Percentiles rank a stretch among this genome's conserved stretches.
Evolutionary conservation across 108 stramenopile species (phyloP).

Genomic region (Pseudonitzschia pungens): DNA sequence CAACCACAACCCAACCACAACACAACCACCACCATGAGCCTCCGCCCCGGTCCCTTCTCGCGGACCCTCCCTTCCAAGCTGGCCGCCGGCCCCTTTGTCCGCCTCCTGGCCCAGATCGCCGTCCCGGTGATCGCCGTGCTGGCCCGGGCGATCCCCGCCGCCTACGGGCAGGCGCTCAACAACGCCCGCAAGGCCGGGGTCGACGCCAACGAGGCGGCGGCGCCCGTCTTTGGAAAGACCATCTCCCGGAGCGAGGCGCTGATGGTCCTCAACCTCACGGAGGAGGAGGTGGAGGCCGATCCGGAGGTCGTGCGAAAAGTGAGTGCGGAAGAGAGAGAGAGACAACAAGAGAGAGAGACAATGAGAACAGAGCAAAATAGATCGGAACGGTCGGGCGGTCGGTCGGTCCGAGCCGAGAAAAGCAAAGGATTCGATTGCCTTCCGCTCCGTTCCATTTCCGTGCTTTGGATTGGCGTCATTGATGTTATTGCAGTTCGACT

Average conservation of each 20-base stretch:
- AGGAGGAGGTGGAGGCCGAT: slow-evolving; percentile 48
- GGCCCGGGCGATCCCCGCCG: slow-evolving; percentile 58
- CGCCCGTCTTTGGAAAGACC: slow-evolving; percentile 42
- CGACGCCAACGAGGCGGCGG: slow-evolving; percentile 40
- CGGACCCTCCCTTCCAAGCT: slow-evolving; percentile 1
- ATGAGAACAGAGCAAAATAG: too few species aligned
- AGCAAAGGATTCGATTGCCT: too few species aligned
- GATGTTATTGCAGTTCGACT: too few species aligned
- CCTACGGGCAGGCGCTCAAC: slow-evolving; percentile 53
- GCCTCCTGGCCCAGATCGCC: slow-evolving; percentile 49
- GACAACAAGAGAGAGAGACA: too few species aligned
- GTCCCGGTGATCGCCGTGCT: slow-evolving; percentile 54
- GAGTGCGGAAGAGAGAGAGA: too few species aligned
- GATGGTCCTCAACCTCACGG: slow-evolving; percentile 64
- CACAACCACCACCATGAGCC: background rate
- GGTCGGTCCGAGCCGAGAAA: too few species aligned
- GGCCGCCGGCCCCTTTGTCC: slow-evolving; percentile 52
- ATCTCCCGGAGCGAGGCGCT: slow-evolving; percentile 68
- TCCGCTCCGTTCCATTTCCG: too few species aligned
- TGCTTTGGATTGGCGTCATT: too few species aligned
- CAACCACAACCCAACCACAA: too few species aligned
- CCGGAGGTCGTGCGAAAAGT: slow-evolving; percentile 64
- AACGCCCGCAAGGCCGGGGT: slow-evolving; percentile 55
- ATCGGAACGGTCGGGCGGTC: too few species aligned
- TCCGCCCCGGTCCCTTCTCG: background rate